Evolutionary conservation across 306 rosid genomes (phyloP).

Genomic region (Ceratonia siliqua): DNA sequence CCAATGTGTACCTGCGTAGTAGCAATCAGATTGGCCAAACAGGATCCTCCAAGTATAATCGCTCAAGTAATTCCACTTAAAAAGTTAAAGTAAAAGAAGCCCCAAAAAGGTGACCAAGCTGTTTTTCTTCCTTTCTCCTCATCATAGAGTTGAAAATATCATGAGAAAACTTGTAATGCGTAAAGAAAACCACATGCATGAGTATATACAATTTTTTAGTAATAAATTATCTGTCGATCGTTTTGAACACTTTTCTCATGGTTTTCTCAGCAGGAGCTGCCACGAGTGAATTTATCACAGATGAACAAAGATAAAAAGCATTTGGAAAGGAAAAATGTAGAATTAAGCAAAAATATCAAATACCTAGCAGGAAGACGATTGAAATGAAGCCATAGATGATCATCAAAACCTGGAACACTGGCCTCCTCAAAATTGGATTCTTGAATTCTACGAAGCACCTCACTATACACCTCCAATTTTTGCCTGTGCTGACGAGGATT

Average conservation of each 20-base stretch:
- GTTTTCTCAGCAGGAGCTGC: neutral
- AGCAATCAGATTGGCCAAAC: slow-evolving; percentile 49
- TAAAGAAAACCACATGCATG: neutral
- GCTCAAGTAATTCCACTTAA: slow-evolving; percentile 47
- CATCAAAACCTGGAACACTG: slow-evolving; percentile 77
- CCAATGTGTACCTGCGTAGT: slow-evolving; percentile 78
- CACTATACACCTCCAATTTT: slow-evolving; percentile 81
- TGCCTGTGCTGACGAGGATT: slow-evolving; percentile 67
- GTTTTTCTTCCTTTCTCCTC: slow-evolving; percentile 9
- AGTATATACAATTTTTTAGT: neutral
- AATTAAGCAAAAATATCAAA: neutral
- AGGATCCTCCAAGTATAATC: slow-evolving; percentile 38
- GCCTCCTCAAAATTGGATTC: slow-evolving; percentile 71
- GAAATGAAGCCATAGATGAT: slow-evolving; percentile 92
- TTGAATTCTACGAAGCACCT: slow-evolving; percentile 82
- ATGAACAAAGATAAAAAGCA: neutral
- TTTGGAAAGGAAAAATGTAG: neutral
- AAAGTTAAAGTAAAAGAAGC: slow-evolving; percentile 36
- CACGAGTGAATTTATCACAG: neutral
- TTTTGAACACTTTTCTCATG: neutral
- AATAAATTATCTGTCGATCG: neutral
- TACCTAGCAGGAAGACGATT: slow-evolving; percentile 94
- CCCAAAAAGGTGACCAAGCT: slow-evolving; percentile 33
- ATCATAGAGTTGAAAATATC: neutral
- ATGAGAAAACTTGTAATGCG: neutral